phyloP scores from a whole-genome alignment of 2,329 filamentous ascomycete species.

The Penicillium glabrum region DNA sequence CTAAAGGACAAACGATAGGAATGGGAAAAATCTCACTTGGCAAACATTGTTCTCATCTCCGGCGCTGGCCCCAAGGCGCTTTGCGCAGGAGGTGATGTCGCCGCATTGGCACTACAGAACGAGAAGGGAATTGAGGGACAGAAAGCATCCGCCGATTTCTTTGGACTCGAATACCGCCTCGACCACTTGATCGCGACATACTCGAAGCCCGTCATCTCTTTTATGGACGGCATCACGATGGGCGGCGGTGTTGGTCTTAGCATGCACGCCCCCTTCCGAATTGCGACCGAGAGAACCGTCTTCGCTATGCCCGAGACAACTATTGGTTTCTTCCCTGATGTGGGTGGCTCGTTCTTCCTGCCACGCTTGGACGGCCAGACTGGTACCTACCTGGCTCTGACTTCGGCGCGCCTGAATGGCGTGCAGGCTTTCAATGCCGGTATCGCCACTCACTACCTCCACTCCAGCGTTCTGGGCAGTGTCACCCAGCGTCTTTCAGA shows the following conservation, averaged over 20 bases:
- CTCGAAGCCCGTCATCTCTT: conserved; percentile 85
- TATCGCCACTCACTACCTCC: conserved; percentile 91
- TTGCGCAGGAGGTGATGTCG: conserved; percentile 91
- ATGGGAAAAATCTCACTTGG: conserved; percentile 93
- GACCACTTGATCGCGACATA: conserved; percentile 96
- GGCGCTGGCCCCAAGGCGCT: conserved; percentile 82
- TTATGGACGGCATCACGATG: conserved; percentile 99
- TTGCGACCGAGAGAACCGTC: conserved; percentile 90
- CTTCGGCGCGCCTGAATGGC: conserved; percentile 78
- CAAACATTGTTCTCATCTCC: conserved; percentile 89
- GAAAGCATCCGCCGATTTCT: conserved; percentile 77
- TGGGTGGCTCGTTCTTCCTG: conserved; percentile 94
- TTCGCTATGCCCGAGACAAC: conserved; percentile 99
- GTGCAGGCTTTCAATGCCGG: conserved; percentile 87
- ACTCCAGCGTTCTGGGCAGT: conserved; percentile 80
- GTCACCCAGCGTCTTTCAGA: conserved; percentile 86
- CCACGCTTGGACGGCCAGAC: conserved; percentile 82
- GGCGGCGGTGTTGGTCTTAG: conserved; percentile 93
- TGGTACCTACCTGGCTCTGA: conserved; percentile 91
- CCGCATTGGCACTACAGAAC: conserved; percentile 73
- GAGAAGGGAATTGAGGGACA: conserved; percentile 66
- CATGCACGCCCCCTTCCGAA: conserved; percentile 91
- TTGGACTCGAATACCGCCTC: conserved; percentile 91
- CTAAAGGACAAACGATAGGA: conserved; percentile 51
- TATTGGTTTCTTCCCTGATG: conserved; percentile 98